Conservation (phyloP, 306 rosid species). For the Inga laurina region DNA sequence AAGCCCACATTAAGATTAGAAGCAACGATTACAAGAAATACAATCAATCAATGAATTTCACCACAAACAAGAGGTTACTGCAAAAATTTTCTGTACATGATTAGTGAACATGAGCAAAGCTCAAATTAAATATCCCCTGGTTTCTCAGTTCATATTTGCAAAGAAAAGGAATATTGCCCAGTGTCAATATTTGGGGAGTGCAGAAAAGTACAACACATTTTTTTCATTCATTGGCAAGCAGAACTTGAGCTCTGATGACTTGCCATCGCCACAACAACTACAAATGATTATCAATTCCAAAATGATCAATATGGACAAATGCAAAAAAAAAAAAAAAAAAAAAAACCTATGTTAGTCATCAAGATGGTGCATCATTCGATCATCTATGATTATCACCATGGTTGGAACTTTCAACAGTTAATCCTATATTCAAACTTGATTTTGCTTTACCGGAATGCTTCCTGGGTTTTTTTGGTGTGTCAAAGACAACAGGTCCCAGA, state of each 20-base stretch:
- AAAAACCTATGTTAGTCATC: conserved; percentile 12
- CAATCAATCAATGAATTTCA: conserved; percentile 27
- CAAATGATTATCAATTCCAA: conserved; percentile 19
- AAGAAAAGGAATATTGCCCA: not conserved
- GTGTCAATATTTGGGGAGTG: conserved; percentile 13
- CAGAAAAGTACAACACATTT: conserved; percentile 14
- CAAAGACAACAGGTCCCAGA: conserved; percentile 40
- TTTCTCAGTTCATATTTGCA: conserved; percentile 33
- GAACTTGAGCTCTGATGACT: conserved; percentile 24
- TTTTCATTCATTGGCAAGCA: conserved; percentile 11
- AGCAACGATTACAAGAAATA: not conserved
- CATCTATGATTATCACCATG: conserved; percentile 37
- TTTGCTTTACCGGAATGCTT: conserved; percentile 50
- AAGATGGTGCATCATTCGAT: conserved; percentile 30
- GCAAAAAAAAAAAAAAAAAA: not conserved
- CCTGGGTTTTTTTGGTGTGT: conserved; percentile 46
- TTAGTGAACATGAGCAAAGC: conserved; percentile 22
- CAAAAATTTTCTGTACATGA: conserved; percentile 21
- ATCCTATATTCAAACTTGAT: conserved; percentile 42
- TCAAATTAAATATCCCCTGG: conserved; percentile 10
- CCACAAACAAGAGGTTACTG: conserved; percentile 22
- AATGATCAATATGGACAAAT: conserved; percentile 4
- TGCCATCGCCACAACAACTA: conserved; percentile 22
- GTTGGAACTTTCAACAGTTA: conserved; percentile 48
- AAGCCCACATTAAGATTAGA: not conserved